Evolutionary conservation across 352 stramenopile genomes (phyloP), one percentile per base, ranked within the genome.

Genomic region (Peronospora farinosa): DNA sequence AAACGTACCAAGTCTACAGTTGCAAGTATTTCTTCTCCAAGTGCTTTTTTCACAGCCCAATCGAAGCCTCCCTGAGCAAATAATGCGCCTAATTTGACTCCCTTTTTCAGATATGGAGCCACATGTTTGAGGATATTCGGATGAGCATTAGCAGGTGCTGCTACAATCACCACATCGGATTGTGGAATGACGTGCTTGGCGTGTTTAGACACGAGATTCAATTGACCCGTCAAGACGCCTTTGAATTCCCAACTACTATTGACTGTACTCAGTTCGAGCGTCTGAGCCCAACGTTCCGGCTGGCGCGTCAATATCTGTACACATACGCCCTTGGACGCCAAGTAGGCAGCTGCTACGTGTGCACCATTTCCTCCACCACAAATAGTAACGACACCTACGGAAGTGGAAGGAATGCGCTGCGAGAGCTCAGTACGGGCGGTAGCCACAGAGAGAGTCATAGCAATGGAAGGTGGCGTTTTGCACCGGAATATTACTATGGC

Each of bases 21-120:
- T 7, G 62, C 63, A 9, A 88, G 67, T 32, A 69, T 75, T 32
- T 77, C 62, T 19, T 78, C 62, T 15, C 84, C 85, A 7, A 96
- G 78, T 19, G 83, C 79, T 59, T 94, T 92, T 71, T 90, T 93
- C 19, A 70, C 84, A 1, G 88, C 88, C 88, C 88, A 96, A 56
- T 96, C 88, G 36, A 96, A 96, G 27, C 88, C 87, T n/a, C 86
- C 87, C 50, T 96, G 88, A 12, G 86, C 88, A 47, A 96, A 96
- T 4, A 96, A 65, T 37, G 88, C 86, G 33, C 88, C 88, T 27
- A 96, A 64, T 25, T 81, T 81, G 7, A 78, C 74, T 13, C 87
- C 87, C 41, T 88, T 72, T 57, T 96, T 95, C 25, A 96, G 54
- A 57, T 95, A 81, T 16, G 84, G 84, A 37, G 73, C 78, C 30